Conservation (phyloP, 2,329 filamentous ascomycete genomes). For the Dactylellina parvicollis region DNA sequence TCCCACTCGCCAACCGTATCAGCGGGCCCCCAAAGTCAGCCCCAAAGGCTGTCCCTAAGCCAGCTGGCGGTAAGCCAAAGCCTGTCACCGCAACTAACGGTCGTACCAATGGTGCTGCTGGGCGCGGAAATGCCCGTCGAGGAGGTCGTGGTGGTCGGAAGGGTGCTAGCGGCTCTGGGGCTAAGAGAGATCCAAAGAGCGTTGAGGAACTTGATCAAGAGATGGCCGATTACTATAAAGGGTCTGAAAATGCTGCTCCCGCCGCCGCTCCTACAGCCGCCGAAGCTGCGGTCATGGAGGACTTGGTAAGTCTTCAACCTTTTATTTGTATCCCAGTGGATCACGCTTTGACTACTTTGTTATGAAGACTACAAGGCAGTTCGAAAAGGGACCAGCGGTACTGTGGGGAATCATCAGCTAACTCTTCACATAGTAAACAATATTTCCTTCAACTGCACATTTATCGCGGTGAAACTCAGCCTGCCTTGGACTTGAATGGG, state of each 20-base stretch:
- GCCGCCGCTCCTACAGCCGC: conserved; percentile 64
- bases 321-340: conserved; percentile 29
- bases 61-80: conserved; percentile 76
- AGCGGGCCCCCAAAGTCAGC: conserved; percentile 34
- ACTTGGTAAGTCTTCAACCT: conserved; percentile 55
- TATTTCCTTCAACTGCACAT: not conserved
- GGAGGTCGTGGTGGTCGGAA: conserved; percentile 64
- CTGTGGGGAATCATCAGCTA: conserved; percentile 50
- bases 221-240: conserved; percentile 93
- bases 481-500: not conserved
- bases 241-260: conserved; percentile 64
- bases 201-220: conserved; percentile 95
- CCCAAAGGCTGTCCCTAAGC: conserved; percentile 66
- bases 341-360: conserved; percentile 43
- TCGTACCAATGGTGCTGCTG: conserved; percentile 62
- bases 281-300: conserved; percentile 67
- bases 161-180: conserved; percentile 67
- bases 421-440: conserved; percentile 29
- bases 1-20: conserved; percentile 36
- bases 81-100: conserved; percentile 61
- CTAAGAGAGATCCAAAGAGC: conserved; percentile 77
- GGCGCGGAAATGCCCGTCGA: conserved; percentile 66
- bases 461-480: not conserved
- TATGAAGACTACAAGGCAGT: conserved; percentile 30
- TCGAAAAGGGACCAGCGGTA: conserved; percentile 32